phyloP scores from a whole-genome alignment of 2,329 filamentous ascomycete species.

The Fusarium anguioides region DNA sequence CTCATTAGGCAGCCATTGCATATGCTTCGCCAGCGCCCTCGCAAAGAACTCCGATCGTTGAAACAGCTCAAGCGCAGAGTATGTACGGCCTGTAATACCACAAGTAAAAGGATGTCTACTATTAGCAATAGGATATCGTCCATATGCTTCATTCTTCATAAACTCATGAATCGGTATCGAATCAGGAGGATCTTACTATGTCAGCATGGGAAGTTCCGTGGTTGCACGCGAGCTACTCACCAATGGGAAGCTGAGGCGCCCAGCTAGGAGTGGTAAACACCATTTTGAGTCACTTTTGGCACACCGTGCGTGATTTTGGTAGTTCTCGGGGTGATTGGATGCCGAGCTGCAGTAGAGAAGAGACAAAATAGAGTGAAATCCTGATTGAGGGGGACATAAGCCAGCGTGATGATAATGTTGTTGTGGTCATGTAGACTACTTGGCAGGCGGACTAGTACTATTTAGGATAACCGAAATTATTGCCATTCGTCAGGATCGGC shows the following conservation, averaged over 20 bases:
- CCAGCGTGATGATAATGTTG: background rate
- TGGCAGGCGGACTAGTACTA: background rate
- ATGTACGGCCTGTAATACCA: conserved; percentile 75
- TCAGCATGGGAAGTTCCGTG: background rate
- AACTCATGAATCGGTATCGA: conserved; percentile 21
- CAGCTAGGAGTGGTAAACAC: conserved; percentile 8
- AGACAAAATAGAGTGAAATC: background rate
- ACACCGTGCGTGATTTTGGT: too few species aligned
- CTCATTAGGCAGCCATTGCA: conserved; percentile 75
- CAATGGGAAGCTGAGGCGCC: conserved; percentile 5
- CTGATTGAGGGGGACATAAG: background rate
- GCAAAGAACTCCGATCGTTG: conserved; percentile 75
- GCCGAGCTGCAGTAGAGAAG: background rate
- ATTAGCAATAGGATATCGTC: conserved; percentile 66
- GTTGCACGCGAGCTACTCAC: background rate
- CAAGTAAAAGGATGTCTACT: conserved; percentile 82
- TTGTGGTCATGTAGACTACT: background rate
- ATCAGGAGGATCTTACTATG: conserved; percentile 7
- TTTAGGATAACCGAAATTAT: conserved; percentile 7
- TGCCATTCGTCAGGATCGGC: background rate
- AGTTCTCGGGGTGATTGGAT: too few species aligned
- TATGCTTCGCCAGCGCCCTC: conserved; percentile 68
- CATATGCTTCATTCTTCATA: conserved; percentile 15
- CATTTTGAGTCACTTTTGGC: background rate
- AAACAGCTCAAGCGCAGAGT: conserved; percentile 70